Base-by-base conservation (phyloP, 495 filamentous ascomycete genomes). In the Aspergillus hancockii region DNA sequence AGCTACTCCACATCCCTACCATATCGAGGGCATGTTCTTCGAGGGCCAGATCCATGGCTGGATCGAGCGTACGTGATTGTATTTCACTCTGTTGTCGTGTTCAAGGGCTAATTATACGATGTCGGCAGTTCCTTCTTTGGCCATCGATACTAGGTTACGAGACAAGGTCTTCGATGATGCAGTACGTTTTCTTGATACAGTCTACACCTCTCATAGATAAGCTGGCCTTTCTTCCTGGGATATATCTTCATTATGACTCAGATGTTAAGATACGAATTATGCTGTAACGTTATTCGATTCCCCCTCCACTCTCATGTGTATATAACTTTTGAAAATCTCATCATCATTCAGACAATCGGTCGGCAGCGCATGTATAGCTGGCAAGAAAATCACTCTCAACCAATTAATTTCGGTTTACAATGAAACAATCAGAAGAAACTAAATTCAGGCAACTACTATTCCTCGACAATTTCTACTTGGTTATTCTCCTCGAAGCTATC, bases 1-100 rank as follows among this genome's bases (percentile, higher is more conserved):
- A 36, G 38, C 38, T 41, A 12, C 38, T 31, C 54, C 19, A 46
- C 18, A 25, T 54, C 1, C 25, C 16, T 34, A 43, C n/a, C 40
- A 18, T 43, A 19, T 19, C 5, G 7, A 43, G 14, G 28, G n/a
- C 13, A 31, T 54, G n/a, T 53, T 46, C 34, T 50, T 53, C 19
- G 57, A 51, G 2, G 47, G 54, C 8, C 32, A 36, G 43, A 28
- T 49, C 22, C 57, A 59, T 41, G 49, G 57, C 3, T 59, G 57
- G 57, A 23, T 52, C 8, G 49, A 52, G 36, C 34, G 56, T 45
- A 45, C 22, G 56, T 31, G 9, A 9, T 31, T 58, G 8, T 58
- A 19, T 12, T 21, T 5, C 18, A 3, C 8, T 8, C 6, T 23
- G 21, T 22, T 23, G 8, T 3, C 8, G 6, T 12, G 23, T 23